Base-by-base conservation (phyloP, 805 yeast species). In the Wickerhamia fluorescens region DNA sequence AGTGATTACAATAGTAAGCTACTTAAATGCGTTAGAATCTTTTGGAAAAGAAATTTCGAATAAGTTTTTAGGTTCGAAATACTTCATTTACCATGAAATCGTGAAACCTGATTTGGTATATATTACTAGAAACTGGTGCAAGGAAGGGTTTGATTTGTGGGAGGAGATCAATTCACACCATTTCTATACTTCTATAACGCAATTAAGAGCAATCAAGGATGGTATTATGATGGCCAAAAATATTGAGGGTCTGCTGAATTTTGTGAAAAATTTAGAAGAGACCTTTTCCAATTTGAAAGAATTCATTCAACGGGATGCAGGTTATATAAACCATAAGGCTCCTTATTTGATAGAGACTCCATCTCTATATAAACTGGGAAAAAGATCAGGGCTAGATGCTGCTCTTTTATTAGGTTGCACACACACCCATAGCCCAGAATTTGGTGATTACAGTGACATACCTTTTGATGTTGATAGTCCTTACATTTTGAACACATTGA, bases 121-220 rank as follows among this genome's bases (percentile, higher is more conserved):
- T 42, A 66, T 82, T 14, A 38, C 68, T 11, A 45, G 53, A 4
- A 66, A 71, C 43, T 89, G 96, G 96, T 44, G 56, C 8, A 49
- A 55, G 7, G 53, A 56, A 4, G 78, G 85, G n/a, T 89, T 83
- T 58, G 96, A 88, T 56, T 61, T 88, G 23, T 88, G 97, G 97
- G 97, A 88, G 58, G 97, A 88, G 53, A 63, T 82, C 28, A 49
- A 74, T 35, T 75, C 88, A 0, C 45, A 61, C 28, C 96, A 88
- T 53, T 77, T 86, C 37, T 89, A 85, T 55, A 88, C 95, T 2
- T 61, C 80, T 9, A 53, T 83, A 43, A 73, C 78, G 4, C 95
- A 87, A 53, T 61, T 82, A 36, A 71, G 77, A 36, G 82, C 94
- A 1, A 42, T 88, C 13, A 56, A 65, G 24, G 56, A 71, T 35